Evolutionary conservation across 1,284 basidiomycete genomes (phyloP).

Genomic region (Leccinum subrobustum): DNA sequence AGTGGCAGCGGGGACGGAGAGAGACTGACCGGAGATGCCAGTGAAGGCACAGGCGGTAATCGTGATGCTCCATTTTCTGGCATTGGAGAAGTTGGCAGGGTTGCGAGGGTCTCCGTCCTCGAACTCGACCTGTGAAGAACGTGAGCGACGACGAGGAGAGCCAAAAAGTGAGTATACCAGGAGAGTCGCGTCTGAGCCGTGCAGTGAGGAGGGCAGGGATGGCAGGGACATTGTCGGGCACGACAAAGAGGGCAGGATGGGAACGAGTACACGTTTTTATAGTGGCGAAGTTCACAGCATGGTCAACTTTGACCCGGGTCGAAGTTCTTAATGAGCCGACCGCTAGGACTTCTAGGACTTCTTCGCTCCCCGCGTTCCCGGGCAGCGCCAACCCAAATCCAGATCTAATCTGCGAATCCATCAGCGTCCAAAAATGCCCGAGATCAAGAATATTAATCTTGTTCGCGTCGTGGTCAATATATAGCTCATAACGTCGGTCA

Average conservation of each 20-base stretch:
- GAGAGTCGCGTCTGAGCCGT: constrained; percentile 13
- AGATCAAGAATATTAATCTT: neutral
- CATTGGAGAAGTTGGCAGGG: constrained; percentile 47
- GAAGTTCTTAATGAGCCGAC: neutral
- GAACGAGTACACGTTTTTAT: constrained; percentile 7
- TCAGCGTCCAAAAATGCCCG: constrained; percentile 6
- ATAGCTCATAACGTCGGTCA: neutral
- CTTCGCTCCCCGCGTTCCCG: constrained; percentile 6
- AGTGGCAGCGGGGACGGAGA: neutral
- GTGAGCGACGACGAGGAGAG: constrained; percentile 8
- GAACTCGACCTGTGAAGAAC: constrained; percentile 49
- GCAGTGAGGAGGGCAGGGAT: constrained; percentile 21
- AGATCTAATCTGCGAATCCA: constrained; percentile 18
- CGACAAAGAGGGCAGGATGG: neutral
- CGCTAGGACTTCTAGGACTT: neutral
- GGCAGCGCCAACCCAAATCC: neutral
- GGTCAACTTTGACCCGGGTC: constrained; percentile 16
- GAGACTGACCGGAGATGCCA: constrained; percentile 29
- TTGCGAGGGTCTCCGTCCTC: constrained; percentile 46
- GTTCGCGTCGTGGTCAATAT: neutral
- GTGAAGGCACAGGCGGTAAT: constrained; percentile 32
- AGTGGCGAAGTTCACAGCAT: neutral
- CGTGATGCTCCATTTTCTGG: constrained; percentile 44
- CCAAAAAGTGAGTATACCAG: constrained; percentile 12
- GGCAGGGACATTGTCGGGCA: constrained; percentile 14